A percentile compares a stretch with the other conserved stretches of the same genome.
phyloP scores from a whole-genome alignment of 352 stramenopile species.

The Pythium vanterpoolii region DNA sequence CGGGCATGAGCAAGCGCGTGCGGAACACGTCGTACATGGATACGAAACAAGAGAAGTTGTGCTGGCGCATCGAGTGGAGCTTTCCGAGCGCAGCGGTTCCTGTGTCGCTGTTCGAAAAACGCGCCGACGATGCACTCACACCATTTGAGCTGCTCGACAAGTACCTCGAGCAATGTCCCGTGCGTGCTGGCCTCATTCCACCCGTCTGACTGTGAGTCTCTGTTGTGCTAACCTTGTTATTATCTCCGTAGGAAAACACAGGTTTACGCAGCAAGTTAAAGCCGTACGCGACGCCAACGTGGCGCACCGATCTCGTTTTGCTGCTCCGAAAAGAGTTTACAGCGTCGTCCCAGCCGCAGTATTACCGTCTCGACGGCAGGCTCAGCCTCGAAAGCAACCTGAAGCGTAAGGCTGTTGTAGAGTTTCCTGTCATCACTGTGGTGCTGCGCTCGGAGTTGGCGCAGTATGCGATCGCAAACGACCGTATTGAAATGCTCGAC shows the following conservation, averaged over 20 bases:
- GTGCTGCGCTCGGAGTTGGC: constrained; percentile 38
- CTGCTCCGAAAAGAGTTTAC: constrained; percentile 82
- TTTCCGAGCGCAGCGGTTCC: constrained; percentile 55
- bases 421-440: constrained; percentile 76
- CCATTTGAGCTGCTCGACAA: constrained; percentile 54
- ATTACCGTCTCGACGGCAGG: constrained; percentile 66
- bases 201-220: not conserved
- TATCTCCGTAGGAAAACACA: constrained; percentile 55
- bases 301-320: constrained; percentile 53
- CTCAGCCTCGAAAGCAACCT: constrained; percentile 65
- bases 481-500: constrained; percentile 61
- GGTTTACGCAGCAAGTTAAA: constrained; percentile 66
- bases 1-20: constrained; percentile 76
- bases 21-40: constrained; percentile 80
- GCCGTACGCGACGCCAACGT: constrained; percentile 51
- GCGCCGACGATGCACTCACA: constrained; percentile 48
- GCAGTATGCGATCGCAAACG: constrained; percentile 57
- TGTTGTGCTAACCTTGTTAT: not conserved
- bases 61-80: constrained; percentile 75
- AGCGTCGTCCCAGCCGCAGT: constrained; percentile 57
- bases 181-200: constrained; percentile 41
- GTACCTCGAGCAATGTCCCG: constrained; percentile 55
- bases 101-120: constrained; percentile 47
- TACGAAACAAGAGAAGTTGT: constrained; percentile 52
- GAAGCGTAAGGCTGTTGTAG: constrained; percentile 73